Conservation (phyloP, 2,329 filamentous ascomycete genomes). For the Colletotrichum limetticola region DNA sequence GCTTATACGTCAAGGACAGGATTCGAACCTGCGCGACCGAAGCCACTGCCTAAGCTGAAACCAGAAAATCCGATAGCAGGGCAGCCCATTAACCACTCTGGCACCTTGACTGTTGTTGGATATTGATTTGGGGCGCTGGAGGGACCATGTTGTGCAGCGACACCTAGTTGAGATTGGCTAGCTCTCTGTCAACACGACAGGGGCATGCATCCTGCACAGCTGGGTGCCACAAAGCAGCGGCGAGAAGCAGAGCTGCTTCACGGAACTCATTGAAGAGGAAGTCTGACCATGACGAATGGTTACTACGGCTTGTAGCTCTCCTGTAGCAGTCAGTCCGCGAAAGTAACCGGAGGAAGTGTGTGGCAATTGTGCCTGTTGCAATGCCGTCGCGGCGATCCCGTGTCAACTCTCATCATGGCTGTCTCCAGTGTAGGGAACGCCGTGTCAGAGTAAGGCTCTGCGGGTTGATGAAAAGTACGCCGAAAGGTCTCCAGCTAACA, state of each 20-base stretch:
- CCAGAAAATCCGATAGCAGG: slow-evolving; percentile 19
- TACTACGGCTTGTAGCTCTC: neutral
- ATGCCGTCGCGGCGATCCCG: neutral
- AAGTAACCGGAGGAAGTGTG: neutral
- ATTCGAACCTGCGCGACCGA: slow-evolving; percentile 36
- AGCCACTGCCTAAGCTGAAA: slow-evolving; percentile 29
- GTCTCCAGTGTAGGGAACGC: neutral
- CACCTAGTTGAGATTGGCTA: neutral
- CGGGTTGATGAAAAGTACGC: neutral
- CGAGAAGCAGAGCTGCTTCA: neutral
- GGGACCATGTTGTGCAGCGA: too few relatives aligned
- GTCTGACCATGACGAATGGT: neutral
- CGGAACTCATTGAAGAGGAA: neutral
- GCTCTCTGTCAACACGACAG: neutral
- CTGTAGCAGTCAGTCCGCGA: neutral
- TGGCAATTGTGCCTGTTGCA: neutral
- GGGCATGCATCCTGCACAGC: neutral
- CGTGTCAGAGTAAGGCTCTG: neutral
- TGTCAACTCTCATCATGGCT: neutral
- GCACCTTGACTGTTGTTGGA: slow-evolving; percentile 23
- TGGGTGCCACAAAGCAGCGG: too few relatives aligned
- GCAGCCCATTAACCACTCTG: slow-evolving; percentile 36
- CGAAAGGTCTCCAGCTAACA: neutral
- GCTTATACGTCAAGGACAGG: slow-evolving; percentile 27
- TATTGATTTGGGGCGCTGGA: accelerated